Percentiles rank a stretch among this genome's conserved stretches.
Evolutionary conservation across 2,329 filamentous ascomycete species (phyloP).

Genomic region (Exophiala calicioides): DNA sequence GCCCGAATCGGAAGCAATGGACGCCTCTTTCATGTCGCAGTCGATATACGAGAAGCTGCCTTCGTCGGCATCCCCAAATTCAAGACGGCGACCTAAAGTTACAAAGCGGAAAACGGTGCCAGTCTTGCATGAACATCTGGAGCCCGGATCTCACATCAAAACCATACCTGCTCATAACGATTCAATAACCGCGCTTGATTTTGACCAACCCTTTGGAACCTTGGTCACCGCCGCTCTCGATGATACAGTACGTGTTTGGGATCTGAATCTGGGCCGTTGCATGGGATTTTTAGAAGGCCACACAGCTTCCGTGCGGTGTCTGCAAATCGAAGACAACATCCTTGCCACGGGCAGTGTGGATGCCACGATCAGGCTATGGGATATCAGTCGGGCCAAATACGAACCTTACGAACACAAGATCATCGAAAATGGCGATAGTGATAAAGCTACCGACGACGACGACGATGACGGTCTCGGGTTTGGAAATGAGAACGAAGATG

Average conservation of each 20-base stretch:
- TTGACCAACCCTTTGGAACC: slow-evolving; percentile 95
- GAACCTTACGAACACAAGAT: slow-evolving; percentile 65
- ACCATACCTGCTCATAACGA: slow-evolving; percentile 89
- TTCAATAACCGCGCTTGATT: slow-evolving; percentile 85
- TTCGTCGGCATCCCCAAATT: slow-evolving; percentile 45
- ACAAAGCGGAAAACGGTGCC: slow-evolving; percentile 79
- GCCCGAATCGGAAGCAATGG: slow-evolving; percentile 53
- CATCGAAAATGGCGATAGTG: slow-evolving; percentile 45
- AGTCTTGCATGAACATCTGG: slow-evolving; percentile 91
- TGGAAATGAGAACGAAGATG: slow-evolving; percentile 67
- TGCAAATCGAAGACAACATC: slow-evolving; percentile 95
- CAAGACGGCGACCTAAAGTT: slow-evolving; percentile 49
- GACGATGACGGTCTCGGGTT: slow-evolving; percentile 68
- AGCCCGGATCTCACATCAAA: slow-evolving; percentile 82
- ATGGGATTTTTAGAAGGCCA: slow-evolving; percentile 92
- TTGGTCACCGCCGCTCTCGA: slow-evolving; percentile 91
- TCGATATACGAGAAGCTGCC: slow-evolving; percentile 95
- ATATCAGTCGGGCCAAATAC: slow-evolving; percentile 84
- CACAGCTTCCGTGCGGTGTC: slow-evolving; percentile 84
- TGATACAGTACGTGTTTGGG: slow-evolving; percentile 94
- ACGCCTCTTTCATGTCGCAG: slow-evolving; percentile 86
- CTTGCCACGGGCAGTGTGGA: slow-evolving; percentile 93
- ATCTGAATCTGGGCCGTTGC: slow-evolving; percentile 88
- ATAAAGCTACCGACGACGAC: slow-evolving; percentile 50
- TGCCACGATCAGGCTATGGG: slow-evolving; percentile 92